These are phyloP conservation scores for Solioccasus polychromus DNA, from an alignment of 768 basidiomycete genomes.

Conservation along the genomic window DNA sequence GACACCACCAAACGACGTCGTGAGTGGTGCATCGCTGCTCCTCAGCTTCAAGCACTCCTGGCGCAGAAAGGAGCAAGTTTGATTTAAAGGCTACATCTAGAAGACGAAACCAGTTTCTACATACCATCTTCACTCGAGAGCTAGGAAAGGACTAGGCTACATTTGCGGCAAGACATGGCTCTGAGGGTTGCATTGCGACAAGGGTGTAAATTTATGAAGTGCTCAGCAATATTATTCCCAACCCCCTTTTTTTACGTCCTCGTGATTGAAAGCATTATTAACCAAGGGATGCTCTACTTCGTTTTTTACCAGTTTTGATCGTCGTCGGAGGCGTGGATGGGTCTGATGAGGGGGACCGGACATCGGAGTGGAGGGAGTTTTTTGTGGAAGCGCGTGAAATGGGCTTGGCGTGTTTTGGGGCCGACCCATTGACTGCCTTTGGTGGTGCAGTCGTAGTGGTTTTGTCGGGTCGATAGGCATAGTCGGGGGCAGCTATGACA, in stretches of 20 bases:
- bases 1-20: slow-evolving; percentile 20
- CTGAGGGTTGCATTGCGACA: slow-evolving; percentile 25
- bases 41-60: slow-evolving; percentile 30
- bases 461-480: slow-evolving; percentile 20
- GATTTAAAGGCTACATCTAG: slow-evolving; percentile 19
- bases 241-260: slow-evolving; percentile 12
- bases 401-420: slow-evolving; percentile 11
- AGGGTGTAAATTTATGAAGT: slow-evolving; percentile 29
- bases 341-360: slow-evolving; percentile 8
- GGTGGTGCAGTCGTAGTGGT: not conserved
- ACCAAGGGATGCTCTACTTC: slow-evolving; percentile 30
- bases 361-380: slow-evolving; percentile 15
- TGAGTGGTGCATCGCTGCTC: slow-evolving; percentile 28
- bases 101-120: slow-evolving; percentile 17
- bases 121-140: slow-evolving; percentile 22
- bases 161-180: slow-evolving; percentile 21
- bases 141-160: slow-evolving; percentile 27
- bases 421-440: slow-evolving; percentile 16
- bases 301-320: slow-evolving; percentile 30
- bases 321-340: slow-evolving; percentile 13
- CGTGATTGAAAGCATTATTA: slow-evolving; percentile 18
- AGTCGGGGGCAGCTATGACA: slow-evolving; percentile 20
- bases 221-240: slow-evolving; percentile 23
- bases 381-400: slow-evolving; percentile 18
- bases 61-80: slow-evolving; percentile 20